Base-by-base conservation (phyloP, 1,284 basidiomycete species). In the Cryptococcus neoformans region DNA sequence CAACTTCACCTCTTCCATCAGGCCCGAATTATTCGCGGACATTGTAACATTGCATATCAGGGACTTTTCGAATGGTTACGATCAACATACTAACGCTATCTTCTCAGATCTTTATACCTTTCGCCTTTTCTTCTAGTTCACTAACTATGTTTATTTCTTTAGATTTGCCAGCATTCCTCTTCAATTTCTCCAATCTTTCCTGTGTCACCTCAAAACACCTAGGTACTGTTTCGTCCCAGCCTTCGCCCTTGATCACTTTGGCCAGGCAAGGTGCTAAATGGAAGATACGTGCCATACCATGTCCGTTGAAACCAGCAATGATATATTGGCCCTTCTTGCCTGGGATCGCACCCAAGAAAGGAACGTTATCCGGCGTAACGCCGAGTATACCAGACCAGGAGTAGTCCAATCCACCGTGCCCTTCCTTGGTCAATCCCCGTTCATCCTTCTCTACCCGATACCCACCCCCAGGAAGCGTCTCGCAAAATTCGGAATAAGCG, bases 261-360 rank as follows among this genome's bases (percentile, higher is more conserved):
- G 72, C 73, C 3, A 75, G 61, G 16, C 63, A 59, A 1, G 74
- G 74, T 2, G 70, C 74, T 39, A 68, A 69, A 36, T 70, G 62
- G 59, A 74, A 72, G 54, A 75, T 76, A 14, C 73, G 60, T n/a
- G 74, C 73, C 73, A 74, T 69, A 4, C 67, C 72, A 52, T 75
- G 72, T 1, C 73, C 73, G 37, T 73, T 72, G 58, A 67, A 73
- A 1, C 73, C 72, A 1, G 66, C 71, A 0, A 64, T 66, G 36
- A 69, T 56, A 45, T 57, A 75, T 50, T 73, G 71, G n/a, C 72
- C 70, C 7, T 51, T 39, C 53, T 64, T 65, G 6, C 60, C 64
- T 2, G 69, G 72, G 35, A 74, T 54, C 1, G 58, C 53, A 0
- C 74, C 74, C 17, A 76, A 57, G 21, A 74, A 63, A 11, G 69